A percentile compares a stretch with the other conserved stretches of the same genome.
Conservation (phyloP, 2,329 filamentous ascomycete genomes). For the Aspergillus niger region DNA sequence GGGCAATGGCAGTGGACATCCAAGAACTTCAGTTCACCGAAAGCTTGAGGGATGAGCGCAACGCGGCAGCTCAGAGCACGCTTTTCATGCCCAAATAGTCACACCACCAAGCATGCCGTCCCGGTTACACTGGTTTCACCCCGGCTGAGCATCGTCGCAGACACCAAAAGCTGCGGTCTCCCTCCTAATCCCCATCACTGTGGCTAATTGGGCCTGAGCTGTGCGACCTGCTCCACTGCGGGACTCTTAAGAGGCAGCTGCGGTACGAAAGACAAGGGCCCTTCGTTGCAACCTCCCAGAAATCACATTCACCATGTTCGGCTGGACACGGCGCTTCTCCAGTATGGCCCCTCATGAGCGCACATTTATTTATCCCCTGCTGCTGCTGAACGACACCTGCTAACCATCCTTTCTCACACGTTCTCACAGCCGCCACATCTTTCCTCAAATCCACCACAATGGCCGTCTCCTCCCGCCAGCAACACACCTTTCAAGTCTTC, state of each 20-base stretch:
- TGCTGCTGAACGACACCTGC: slow-evolving; percentile 13
- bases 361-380: not conserved
- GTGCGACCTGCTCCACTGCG: slow-evolving; percentile 17
- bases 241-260: slow-evolving; percentile 3
- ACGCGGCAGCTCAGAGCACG: slow-evolving; percentile 28
- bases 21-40: not conserved
- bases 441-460: slow-evolving; percentile 22
- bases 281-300: slow-evolving; percentile 13
- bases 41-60: slow-evolving; percentile 19
- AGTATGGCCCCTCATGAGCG: slow-evolving; percentile 24
- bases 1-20: not conserved
- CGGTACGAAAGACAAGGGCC: slow-evolving; percentile 1
- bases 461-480: slow-evolving; percentile 6
- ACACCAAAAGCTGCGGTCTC: not conserved
- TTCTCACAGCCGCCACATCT: slow-evolving; percentile 25
- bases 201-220: not conserved
- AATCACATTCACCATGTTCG: slow-evolving; percentile 31
- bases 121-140: not conserved
- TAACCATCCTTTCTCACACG: slow-evolving; percentile 1
- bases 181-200: not conserved
- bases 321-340: slow-evolving; percentile 30
- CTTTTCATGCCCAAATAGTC: not conserved
- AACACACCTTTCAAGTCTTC: slow-evolving; percentile 58
- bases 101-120: not conserved
- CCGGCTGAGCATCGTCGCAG: not conserved